Evolutionary conservation across 192 early-diverging fungal species (phyloP).

Genomic region (Coemansia sp.): DNA sequence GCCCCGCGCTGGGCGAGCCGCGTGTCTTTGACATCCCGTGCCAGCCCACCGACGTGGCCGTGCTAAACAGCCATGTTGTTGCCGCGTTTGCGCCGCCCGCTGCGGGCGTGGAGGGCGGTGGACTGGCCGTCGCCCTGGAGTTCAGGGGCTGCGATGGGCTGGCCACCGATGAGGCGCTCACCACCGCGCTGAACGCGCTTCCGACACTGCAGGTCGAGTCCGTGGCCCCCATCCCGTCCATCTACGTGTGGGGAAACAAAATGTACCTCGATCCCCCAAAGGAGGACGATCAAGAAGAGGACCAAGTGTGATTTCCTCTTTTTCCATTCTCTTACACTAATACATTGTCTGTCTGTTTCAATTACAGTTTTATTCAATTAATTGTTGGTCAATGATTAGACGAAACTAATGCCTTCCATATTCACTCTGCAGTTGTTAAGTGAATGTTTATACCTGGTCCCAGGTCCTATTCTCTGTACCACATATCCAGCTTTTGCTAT

Average conservation of each 20-base stretch:
- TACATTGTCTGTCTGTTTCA: too few relatives aligned
- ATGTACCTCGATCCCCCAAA: conserved; percentile 35
- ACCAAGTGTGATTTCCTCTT: too few relatives aligned
- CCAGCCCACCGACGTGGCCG: conserved; percentile 29
- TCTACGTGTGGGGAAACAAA: conserved; percentile 51
- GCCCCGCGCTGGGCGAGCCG: conserved; percentile 5
- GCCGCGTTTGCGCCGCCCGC: conserved; percentile 19
- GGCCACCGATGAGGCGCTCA: conserved; percentile 7
- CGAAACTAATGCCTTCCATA: too few relatives aligned
- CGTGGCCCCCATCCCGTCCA: conserved; percentile 12
- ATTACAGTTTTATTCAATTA: too few relatives aligned
- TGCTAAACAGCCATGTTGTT: conserved; percentile 17
- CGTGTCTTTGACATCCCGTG: conserved; percentile 22
- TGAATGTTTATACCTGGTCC: too few relatives aligned
- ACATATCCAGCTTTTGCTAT: too few relatives aligned
- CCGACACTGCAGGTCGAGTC: conserved; percentile 6
- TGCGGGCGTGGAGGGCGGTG: background rate
- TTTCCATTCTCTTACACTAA: too few relatives aligned
- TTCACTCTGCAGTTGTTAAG: too few relatives aligned
- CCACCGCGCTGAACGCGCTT: conserved; percentile 10
- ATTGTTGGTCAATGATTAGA: too few relatives aligned
- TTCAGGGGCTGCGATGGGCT: background rate
- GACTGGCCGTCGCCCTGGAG: conserved; percentile 4
- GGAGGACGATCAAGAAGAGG: conserved; percentile 17
- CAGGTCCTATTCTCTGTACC: too few relatives aligned